phyloP scores from a whole-genome alignment of 1,139 yeast species.

The Taphrina confusa region DNA sequence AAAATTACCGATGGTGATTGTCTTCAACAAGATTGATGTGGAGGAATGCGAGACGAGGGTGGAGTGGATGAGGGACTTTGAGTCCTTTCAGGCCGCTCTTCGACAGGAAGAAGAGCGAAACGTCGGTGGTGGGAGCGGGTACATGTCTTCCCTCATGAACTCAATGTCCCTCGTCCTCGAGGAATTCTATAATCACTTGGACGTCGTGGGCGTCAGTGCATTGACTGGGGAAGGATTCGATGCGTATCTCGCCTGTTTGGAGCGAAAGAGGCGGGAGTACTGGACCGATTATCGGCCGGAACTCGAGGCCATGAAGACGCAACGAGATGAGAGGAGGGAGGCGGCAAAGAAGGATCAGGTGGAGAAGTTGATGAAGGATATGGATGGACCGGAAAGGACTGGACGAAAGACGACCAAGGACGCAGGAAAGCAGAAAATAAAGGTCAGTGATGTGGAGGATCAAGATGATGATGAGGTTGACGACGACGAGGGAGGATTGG shows the following conservation, averaged over 20 bases:
- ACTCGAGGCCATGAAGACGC: constrained; percentile 74
- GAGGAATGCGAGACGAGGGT: constrained; percentile 62
- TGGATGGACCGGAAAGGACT: constrained; percentile 43
- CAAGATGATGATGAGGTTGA: neutral
- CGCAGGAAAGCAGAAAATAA: constrained; percentile 4
- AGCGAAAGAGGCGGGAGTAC: constrained; percentile 83
- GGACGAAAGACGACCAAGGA: neutral
- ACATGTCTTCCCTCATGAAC: constrained; percentile 90
- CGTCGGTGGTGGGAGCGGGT: constrained; percentile 66
- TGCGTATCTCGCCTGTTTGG: constrained; percentile 80
- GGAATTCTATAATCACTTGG: constrained; percentile 90
- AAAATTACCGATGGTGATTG: constrained; percentile 93
- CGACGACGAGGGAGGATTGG: constrained; percentile 1
- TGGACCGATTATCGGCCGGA: constrained; percentile 80
- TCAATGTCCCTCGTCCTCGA: constrained; percentile 96
- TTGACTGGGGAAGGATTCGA: constrained; percentile 93
- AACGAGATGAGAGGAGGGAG: constrained; percentile 75
- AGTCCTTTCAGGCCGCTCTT: constrained; percentile 79
- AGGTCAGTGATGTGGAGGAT: constrained; percentile 11
- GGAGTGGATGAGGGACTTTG: constrained; percentile 98
- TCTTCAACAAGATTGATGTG: constrained; percentile 92
- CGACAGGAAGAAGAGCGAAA: constrained; percentile 57
- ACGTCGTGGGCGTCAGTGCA: constrained; percentile 87
- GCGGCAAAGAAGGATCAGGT: constrained; percentile 70
- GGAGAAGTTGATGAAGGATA: constrained; percentile 74